Evolutionary conservation across 768 basidiomycete genomes (phyloP).

Genomic region (Termitomyces sp.): DNA sequence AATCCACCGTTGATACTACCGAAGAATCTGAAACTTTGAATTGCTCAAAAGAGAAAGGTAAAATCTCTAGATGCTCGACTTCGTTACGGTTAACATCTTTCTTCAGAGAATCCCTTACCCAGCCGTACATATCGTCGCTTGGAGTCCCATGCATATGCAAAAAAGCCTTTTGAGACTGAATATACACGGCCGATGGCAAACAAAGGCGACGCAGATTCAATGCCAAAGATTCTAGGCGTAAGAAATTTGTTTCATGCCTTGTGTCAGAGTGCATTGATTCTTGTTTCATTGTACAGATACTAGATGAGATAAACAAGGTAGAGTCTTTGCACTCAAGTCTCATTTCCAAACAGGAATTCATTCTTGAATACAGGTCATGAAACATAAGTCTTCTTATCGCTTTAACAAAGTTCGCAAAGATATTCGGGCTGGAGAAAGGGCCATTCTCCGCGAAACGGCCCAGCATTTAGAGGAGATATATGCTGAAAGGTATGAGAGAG

Average conservation of each 20-base stretch:
- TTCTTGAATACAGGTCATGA: conserved; percentile 32
- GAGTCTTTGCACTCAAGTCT: background rate
- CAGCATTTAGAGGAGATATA: conserved; percentile 40
- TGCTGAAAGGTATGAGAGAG: conserved; percentile 30
- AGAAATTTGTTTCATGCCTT: conserved; percentile 4
- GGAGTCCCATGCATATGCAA: background rate
- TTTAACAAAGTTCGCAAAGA: conserved; percentile 43
- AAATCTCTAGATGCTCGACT: background rate
- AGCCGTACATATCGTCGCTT: background rate
- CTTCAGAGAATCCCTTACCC: background rate
- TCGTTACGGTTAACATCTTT: background rate
- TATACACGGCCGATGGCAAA: background rate
- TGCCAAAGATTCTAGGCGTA: conserved; percentile 36
- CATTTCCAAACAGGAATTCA: background rate
- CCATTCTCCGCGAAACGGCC: conserved; percentile 40
- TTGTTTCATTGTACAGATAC: conserved; percentile 26
- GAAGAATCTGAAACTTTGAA: background rate
- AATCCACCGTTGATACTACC: background rate
- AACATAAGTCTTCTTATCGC: conserved; percentile 37
- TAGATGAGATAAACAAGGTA: conserved; percentile 46
- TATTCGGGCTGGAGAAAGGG: conserved; percentile 36
- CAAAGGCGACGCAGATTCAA: background rate
- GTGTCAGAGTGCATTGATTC: background rate
- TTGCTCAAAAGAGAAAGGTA: conserved; percentile 1
- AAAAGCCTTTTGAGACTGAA: background rate